These are phyloP conservation scores for Bipolaris victoriae DNA, from an alignment of 2,329 filamentous ascomycete species.

Conservation along the genomic window DNA sequence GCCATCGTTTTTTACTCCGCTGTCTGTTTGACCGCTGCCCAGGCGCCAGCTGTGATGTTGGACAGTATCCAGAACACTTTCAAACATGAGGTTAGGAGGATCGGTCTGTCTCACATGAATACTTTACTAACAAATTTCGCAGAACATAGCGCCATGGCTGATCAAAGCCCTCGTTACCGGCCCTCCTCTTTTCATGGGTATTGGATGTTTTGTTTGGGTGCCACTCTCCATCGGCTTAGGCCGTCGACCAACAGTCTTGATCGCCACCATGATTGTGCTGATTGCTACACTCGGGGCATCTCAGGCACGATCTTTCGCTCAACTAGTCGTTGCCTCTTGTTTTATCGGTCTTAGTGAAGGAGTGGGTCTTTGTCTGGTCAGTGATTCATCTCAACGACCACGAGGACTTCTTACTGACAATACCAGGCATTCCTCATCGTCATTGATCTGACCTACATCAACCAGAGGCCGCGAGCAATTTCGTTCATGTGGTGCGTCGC, in stretches of 20 bases:
- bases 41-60: constrained; percentile 27
- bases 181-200: constrained; percentile 44
- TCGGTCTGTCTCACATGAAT: not conserved
- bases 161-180: constrained; percentile 34
- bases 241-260: constrained; percentile 46
- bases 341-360: constrained; percentile 46
- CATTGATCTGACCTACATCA: constrained; percentile 51
- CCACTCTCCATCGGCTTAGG: constrained; percentile 49
- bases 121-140: not conserved
- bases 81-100: constrained; percentile 17
- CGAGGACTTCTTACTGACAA: constrained; percentile 1
- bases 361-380: constrained; percentile 36
- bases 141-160: constrained; percentile 21
- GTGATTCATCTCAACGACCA: constrained; percentile 13
- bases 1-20: constrained; percentile 24
- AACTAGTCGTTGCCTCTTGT: constrained; percentile 39
- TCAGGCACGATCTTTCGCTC: constrained; percentile 31
- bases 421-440: constrained; percentile 45
- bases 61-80: constrained; percentile 22
- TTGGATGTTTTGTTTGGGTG: constrained; percentile 49
- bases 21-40: constrained; percentile 25
- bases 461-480: constrained; percentile 46
- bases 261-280: constrained; percentile 36
- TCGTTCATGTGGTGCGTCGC: constrained; percentile 46
- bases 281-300: constrained; percentile 37